phyloP scores from a whole-genome alignment of 2,329 filamentous ascomycete species.

The Xylariaceae sp. region DNA sequence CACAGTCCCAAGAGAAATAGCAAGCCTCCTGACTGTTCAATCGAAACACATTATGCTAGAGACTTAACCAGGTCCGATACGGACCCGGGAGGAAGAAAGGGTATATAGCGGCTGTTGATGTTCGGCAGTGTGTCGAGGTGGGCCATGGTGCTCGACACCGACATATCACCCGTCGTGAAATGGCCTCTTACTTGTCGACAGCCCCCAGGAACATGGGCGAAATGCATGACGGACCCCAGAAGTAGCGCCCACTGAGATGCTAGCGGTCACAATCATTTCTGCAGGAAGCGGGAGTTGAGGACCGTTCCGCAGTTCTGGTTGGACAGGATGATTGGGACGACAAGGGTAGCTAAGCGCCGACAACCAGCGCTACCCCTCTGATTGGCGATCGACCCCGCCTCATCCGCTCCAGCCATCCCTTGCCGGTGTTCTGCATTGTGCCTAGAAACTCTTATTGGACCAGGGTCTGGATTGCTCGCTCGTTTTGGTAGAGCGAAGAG shows the following conservation, averaged over 20 bases:
- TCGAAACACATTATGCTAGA: constrained; percentile 50
- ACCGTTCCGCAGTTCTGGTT: constrained; percentile 27
- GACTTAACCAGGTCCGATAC: constrained; percentile 42
- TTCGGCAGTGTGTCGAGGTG: constrained; percentile 39
- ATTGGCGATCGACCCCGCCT: constrained; percentile 25
- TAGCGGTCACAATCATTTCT: constrained; percentile 20
- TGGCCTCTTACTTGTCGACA: constrained; percentile 40
- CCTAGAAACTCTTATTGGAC: too few species aligned
- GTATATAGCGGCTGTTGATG: constrained; percentile 58
- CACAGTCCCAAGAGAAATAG: constrained; percentile 24
- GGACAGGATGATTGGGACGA: constrained; percentile 24
- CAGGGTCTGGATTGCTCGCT: too few species aligned
- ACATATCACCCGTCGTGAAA: constrained; percentile 33
- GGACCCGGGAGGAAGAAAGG: constrained; percentile 42
- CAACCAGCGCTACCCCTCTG: constrained; percentile 19
- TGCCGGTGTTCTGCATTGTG: not conserved
- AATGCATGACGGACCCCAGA: constrained; percentile 35
- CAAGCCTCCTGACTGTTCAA: constrained; percentile 42
- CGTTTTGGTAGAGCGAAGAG: too few species aligned
- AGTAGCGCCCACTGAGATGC: constrained; percentile 37
- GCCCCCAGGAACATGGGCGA: constrained; percentile 31
- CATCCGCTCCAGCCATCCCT: constrained; percentile 14
- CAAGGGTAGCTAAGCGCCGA: constrained; percentile 32
- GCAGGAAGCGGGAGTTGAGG: constrained; percentile 19
- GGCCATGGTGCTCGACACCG: constrained; percentile 27